These are phyloP conservation scores for Cucumis cinereus DNA, from an alignment of 306 rosid genomes.

Conservation along the genomic window DNA sequence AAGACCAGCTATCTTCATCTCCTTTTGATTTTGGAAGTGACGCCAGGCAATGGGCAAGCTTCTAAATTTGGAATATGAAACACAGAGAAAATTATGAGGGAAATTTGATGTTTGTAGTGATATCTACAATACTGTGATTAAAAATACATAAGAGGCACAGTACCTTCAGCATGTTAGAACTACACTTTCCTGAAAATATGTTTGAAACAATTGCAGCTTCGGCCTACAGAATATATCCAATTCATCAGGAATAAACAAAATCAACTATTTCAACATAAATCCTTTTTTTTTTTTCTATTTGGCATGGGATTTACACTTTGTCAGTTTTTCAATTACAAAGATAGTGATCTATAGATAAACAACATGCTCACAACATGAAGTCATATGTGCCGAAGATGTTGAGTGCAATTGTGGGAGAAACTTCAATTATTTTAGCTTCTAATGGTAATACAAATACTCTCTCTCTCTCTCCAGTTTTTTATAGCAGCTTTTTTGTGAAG, in stretches of 20 bases:
- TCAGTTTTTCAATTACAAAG: not conserved
- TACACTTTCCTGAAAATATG: slow-evolving; percentile 48
- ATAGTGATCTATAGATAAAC: not conserved
- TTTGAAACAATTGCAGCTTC: slow-evolving; percentile 62
- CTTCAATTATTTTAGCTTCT: not conserved
- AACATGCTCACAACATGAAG: not conserved
- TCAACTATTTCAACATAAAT: not conserved
- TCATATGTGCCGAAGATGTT: not conserved
- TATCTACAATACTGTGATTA: not conserved
- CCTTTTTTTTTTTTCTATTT: not conserved
- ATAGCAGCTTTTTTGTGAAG: not conserved
- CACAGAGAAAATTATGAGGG: slow-evolving; percentile 15
- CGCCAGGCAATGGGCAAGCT: slow-evolving; percentile 65
- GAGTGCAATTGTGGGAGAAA: not conserved
- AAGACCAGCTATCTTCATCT: slow-evolving; percentile 76
- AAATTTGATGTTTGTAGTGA: not conserved
- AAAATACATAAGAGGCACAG: slow-evolving; percentile 17
- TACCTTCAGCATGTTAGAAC: slow-evolving; percentile 58
- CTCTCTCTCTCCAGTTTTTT: not conserved
- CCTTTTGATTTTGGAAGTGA: slow-evolving; percentile 78
- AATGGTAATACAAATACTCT: not conserved
- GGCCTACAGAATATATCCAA: slow-evolving; percentile 31
- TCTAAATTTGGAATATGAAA: slow-evolving; percentile 41
- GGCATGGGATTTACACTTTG: not conserved
- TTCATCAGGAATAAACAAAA: not conserved